A percentile compares a stretch with the other conserved stretches of the same genome.
Conservation (phyloP, 1,139 yeast species). For the Debaryomyces subglobosus region DNA sequence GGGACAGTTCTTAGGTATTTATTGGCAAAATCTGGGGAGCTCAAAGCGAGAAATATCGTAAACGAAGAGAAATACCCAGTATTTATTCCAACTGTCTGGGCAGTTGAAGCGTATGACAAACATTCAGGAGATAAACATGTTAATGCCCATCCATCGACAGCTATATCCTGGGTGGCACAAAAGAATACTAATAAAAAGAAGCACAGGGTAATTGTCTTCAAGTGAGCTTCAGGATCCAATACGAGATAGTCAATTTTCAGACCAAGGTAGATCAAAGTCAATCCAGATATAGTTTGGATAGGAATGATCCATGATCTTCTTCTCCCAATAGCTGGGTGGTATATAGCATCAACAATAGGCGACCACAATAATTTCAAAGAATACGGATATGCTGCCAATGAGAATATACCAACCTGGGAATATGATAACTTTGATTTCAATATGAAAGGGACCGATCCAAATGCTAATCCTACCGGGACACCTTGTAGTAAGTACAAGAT, state of each 20-base stretch:
- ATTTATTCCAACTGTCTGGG: constrained; percentile 94
- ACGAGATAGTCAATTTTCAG: constrained; percentile 57
- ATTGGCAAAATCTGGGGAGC: constrained; percentile 91
- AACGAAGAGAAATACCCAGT: constrained; percentile 91
- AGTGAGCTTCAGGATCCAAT: constrained; percentile 55
- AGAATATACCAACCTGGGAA: constrained; percentile 87
- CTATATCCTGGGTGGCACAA: constrained; percentile 98
- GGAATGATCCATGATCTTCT: constrained; percentile 96
- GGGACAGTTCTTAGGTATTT: constrained; percentile 72
- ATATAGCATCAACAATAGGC: constrained; percentile 91
- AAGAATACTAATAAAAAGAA: constrained; percentile 80
- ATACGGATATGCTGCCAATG: constrained; percentile 93
- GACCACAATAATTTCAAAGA: constrained; percentile 92
- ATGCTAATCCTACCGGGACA: constrained; percentile 92
- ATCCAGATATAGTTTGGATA: constrained; percentile 75
- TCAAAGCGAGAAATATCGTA: constrained; percentile 87
- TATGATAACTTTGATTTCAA: constrained; percentile 81
- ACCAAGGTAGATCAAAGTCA: constrained; percentile 69
- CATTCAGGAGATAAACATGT: constrained; percentile 80
- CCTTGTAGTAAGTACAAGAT: constrained; percentile 85
- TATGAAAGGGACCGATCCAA: constrained; percentile 93
- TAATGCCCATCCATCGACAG: constrained; percentile 99
- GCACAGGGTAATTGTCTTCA: constrained; percentile 56
- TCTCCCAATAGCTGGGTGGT: constrained; percentile 68
- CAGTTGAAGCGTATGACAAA: constrained; percentile 93